Conservation (phyloP, 129 eudicot genomes). For the Lactuca sativa region DNA sequence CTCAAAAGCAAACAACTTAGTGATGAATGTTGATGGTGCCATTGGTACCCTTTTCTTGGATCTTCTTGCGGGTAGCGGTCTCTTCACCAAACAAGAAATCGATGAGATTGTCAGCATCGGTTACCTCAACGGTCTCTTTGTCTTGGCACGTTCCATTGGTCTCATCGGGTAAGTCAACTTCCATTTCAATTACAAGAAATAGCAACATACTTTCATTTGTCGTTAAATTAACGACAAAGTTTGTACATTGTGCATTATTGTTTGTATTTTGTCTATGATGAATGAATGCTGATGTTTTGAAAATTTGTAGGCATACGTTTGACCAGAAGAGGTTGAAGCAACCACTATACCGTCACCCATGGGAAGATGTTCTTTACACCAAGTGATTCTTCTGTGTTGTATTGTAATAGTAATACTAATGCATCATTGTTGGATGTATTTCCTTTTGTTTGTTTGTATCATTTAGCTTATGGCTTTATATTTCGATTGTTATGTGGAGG, state of each 20-base stretch:
- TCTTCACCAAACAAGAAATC: constrained; percentile 91
- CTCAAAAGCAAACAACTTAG: constrained; percentile 88
- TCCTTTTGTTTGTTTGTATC: constrained; percentile 24
- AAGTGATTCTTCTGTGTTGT: constrained; percentile 45
- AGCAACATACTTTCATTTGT: too few relatives aligned
- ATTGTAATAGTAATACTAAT: constrained; percentile 1
- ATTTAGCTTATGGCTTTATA: constrained; percentile 13
- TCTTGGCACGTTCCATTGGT: constrained; percentile 93
- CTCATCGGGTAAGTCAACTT: constrained; percentile 73
- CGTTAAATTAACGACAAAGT: too few relatives aligned
- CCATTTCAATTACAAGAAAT: neutral
- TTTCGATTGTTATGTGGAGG: constrained; percentile 2
- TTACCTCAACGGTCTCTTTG: constrained; percentile 90
- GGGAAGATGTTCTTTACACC: constrained; percentile 99
- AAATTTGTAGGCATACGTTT: constrained; percentile 75
- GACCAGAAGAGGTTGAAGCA: constrained; percentile 99
- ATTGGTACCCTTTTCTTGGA: constrained; percentile 94
- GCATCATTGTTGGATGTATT: constrained; percentile 15
- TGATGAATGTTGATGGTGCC: constrained; percentile 94
- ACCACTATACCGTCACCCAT: constrained; percentile 99
- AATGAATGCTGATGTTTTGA: neutral
- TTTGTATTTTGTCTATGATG: neutral
- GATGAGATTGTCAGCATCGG: constrained; percentile 87
- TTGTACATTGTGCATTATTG: neutral
- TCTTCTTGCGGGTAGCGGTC: constrained; percentile 89